Base-by-base conservation (phyloP, 2,329 filamentous ascomycete species). In the Leptographium procerum region DNA sequence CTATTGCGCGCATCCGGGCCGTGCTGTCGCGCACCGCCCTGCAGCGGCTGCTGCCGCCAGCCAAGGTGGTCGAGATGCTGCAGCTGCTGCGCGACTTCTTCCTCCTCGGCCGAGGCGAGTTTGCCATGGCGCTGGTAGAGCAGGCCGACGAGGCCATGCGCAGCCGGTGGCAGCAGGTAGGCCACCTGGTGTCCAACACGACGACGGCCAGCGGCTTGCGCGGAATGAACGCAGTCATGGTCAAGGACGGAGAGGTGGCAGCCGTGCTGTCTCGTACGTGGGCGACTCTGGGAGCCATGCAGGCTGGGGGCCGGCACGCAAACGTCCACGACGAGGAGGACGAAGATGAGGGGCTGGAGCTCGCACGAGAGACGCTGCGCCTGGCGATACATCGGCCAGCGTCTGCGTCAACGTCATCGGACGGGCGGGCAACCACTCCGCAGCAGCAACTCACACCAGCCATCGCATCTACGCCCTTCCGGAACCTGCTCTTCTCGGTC, bases 171-270 rank as follows among this genome's bases (percentile, higher is more conserved):
- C 83, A 79, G 64, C 76, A 84, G 62, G 76, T 83, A 13, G 80
- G 82, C 45, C 83, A 82, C 57, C 68, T 84, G 7, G 45, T 33
- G 47, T 50, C 24, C 28, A 57, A 57, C 13, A 31, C 60, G 29
- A 58, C 58, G 7, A 63, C 62, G 9, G 56, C 58, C 24, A 60
- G 58, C 40, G 56, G 77, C 76, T 1, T 78, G 77, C 67, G 78
- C 60, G 76, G 78, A 5, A 66, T 90, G 3, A 79, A 80, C 50
- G 82, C 82, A 1, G 73, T 91, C 29, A 70, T 86, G 5, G 80
- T 96, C 59, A 96, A 95, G 69, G 91, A 96, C 64, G 88, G 88
- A 2, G 92, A 97, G 69, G 84, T 95, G 2, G 82, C 84, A 13
- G 84, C 89, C 11, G 84, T 91, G 11, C 74, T 99, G 13, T 77